These are phyloP conservation scores for Penicillium concentricum DNA, from an alignment of 2,329 filamentous ascomycete species.

Conservation along the genomic window DNA sequence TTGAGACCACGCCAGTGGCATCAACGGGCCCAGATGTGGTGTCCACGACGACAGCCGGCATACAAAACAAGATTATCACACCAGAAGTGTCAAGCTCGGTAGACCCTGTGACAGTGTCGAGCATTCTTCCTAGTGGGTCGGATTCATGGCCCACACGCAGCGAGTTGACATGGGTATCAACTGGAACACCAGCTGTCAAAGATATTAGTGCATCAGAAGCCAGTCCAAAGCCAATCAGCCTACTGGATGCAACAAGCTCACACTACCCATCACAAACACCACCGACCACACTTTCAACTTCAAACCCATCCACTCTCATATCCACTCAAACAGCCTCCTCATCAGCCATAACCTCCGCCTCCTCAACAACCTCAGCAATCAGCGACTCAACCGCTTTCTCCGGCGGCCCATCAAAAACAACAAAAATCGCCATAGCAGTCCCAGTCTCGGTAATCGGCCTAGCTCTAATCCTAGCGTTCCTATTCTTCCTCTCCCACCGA, in stretches of 20 bases:
- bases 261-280: not conserved
- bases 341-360: not conserved
- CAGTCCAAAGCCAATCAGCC: not conserved
- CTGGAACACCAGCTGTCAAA: not conserved
- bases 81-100: not conserved
- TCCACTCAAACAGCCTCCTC: not conserved
- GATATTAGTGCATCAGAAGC: not conserved
- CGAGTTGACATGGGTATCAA: not conserved
- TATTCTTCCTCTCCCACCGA: conserved; percentile 28
- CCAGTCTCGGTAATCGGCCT: conserved; percentile 32
- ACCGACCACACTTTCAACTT: not conserved
- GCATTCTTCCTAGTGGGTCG: not conserved
- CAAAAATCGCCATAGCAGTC: conserved; percentile 35
- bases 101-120: not conserved
- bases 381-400: conserved; percentile 4
- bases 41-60: not conserved
- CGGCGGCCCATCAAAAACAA: conserved; percentile 18
- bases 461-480: conserved; percentile 22
- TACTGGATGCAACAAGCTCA: not conserved
- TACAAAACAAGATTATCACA: not conserved
- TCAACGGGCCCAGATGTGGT: not conserved
- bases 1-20: not conserved
- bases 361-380: not conserved
- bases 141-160: not conserved
- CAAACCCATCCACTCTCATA: not conserved